Evolutionary conservation across 345 rosid genomes (phyloP), one percentile per base, ranked within the genome.

Genomic region (Mercurialis annua): DNA sequence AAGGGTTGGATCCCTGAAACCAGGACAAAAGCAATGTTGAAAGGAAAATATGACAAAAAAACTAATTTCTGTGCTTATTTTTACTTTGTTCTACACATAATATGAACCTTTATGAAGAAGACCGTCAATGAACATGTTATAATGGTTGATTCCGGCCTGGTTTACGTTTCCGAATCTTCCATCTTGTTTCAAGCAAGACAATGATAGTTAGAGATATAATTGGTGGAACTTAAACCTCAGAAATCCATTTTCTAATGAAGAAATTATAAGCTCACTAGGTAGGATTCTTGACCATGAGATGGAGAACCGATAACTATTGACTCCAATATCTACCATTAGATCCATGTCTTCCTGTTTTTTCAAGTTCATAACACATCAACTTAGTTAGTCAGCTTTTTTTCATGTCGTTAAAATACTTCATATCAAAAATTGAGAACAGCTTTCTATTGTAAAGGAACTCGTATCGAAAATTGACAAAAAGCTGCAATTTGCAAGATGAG

Each of bases 221-320:
- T 49, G 14, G 17, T 6, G 0, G 8, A 52, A 38, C n/a, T 36
- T 30, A 1, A 53, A 14, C 5, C 18, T 65, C 16, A 3, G 27
- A 18, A 47, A 43, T 16, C 8, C 65, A 47, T 61, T n/a, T 1
- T 16, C 9, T 48, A 15, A 31, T 15, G 20, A 44, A 27, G 68
- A 43, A 68, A 9, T 23, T 21, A 31, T 52, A 21, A 55, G 52
- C 89, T 79, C 72, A 92, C 98, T 77, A 4, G 98, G 91, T 70
- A 92, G 80, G 63, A 90, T 53, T 78, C 96, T 77, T 8, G 96
- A 83, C 98, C 94, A 87, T 43, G 98, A 87, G 61, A 87, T 85
- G 16, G 94, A 89, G 74, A 92, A 86, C 23, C 92, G 78, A 49
- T 86, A 90, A 79, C 89, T 85, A 64, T 84, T 77, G 57, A 81